Evolutionary conservation across 2,329 filamentous ascomycete genomes (phyloP), one percentile per base, ranked within the genome.

Genomic region (Colletotrichum limetticola): DNA sequence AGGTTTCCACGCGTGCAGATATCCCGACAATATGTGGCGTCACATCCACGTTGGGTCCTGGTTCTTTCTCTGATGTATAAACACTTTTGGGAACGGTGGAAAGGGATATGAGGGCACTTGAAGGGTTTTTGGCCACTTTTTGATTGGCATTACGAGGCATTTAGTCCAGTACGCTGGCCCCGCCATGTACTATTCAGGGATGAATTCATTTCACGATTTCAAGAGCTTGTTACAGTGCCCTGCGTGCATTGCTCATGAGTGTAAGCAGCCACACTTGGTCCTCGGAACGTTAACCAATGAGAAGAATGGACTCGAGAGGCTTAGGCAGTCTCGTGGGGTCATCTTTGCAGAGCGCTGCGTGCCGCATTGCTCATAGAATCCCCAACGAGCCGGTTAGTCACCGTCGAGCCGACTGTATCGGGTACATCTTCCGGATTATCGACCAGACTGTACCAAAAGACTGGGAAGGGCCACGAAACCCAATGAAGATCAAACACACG

Each of bases 81-180:
- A 46, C 62, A 72, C 32, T 58, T 8, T 35, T 46, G 66, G 59
- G 61, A 52, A 55, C 24, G 59, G 30, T 35, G 42, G 53, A 26
- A 46, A 42, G n/a, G 65, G 26, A 11, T 14, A 42, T 0, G 11
- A 12, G 37, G 37, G 37, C 37, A 42, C 53, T 26, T 55, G 59
- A 14, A 35, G 61, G 32, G 22, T 42, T 64, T 65, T 56, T 32
- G 14, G 30, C 30, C 26, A 24, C 32, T 16, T 19, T 19, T 55
- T 28, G 14, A 26, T 64, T 58, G 49, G 49, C 57, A 62, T 37
- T 67, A 68, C 35, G 68, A 62, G 46, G 46, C 46, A 68, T 71
- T 68, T 71, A 61, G 63, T 62, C 22, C 5, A 35, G 57, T 52
- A 61, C n/a, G 14, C 55, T 26, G 63, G 26, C 55, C n/a, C 22